These are phyloP conservation scores for Darksidea phi DNA, from an alignment of 495 filamentous ascomycete species.

Conservation along the genomic window DNA sequence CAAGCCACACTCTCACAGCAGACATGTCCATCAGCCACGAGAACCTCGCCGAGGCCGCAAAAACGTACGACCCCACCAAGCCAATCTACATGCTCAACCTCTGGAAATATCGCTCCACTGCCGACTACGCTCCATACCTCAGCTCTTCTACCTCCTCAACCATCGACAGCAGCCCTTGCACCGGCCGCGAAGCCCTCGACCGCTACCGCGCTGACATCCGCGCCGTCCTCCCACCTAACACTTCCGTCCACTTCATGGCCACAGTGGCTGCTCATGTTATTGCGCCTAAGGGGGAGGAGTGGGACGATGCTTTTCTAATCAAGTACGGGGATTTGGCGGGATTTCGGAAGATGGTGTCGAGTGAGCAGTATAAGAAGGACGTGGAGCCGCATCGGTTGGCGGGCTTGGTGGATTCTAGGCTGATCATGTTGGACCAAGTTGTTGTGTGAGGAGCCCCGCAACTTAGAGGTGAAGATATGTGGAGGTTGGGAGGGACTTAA, in stretches of 20 bases:
- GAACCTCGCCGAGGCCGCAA: background rate
- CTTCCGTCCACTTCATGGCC: background rate
- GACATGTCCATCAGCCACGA: background rate
- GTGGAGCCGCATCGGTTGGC: slow-evolving; percentile 5
- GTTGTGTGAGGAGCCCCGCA: no score
- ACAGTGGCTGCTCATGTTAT: background rate
- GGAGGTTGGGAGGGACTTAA: no score
- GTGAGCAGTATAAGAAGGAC: background rate
- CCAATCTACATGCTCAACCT: slow-evolving; percentile 21
- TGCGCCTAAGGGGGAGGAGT: background rate
- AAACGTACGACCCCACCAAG: background rate
- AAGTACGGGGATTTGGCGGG: background rate
- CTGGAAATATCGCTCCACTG: background rate
- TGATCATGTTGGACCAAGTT: slow-evolving; percentile 11
- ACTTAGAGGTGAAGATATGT: no score
- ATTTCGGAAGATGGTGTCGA: slow-evolving; percentile 11
- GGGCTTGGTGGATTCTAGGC: slow-evolving; percentile 7
- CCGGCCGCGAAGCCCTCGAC: slow-evolving; percentile 1
- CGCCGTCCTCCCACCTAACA: background rate
- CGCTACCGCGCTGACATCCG: background rate
- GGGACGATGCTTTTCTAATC: slow-evolving; percentile 2
- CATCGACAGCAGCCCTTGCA: slow-evolving; percentile 4
- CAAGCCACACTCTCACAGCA: no score
- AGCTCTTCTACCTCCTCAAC: background rate
- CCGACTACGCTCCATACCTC: background rate